Base-by-base conservation (phyloP, 371 early-diverging fungal genomes). In the Dichotomocladium elegans region DNA sequence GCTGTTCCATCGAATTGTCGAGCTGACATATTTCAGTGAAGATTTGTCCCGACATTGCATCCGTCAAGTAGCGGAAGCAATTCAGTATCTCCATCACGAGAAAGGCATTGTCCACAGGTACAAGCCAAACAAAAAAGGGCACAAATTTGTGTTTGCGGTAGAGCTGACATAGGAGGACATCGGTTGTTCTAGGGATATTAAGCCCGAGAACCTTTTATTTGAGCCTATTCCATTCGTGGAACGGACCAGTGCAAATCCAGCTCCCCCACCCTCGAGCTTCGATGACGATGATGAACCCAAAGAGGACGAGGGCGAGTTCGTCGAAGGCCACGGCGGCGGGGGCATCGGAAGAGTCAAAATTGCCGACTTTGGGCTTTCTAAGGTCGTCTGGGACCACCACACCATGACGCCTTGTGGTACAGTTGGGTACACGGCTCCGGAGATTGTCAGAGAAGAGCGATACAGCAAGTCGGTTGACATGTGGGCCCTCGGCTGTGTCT, bases 141-240 rank as follows among this genome's bases (percentile, higher is more conserved):
- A n/a, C n/a, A n/a, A n/a, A n/a, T 31, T 9, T 22, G n/a, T 15
- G 35, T 5, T 9, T 21, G 3, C 5, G 21, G 22, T 9, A 12
- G n/a, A n/a, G n/a, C n/a, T 41, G 93, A 92, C 43, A 92, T 92
- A 67, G 66, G 92, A n/a, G n/a, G n/a, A 26, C 92, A 89, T 54
- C 85, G 14, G n/a, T 30, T 27, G n/a, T 14, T 49, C 9, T 47
- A 70, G 84, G 49, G 98, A 98, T 65, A 90, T 98, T 57, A 99
- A 99, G 70, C 92, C 93, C 26, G 99, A 99, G 64, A 99, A 99
- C 68, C 80, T 93, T 54, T 68, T 96, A 17, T 91, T 87, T 66
- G 84, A 83, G 47, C 81, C 88, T 19, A 87, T 88, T 31, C 83
- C 83, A 0, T 70, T 82, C 17, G 69, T n/a, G 15, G 25, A 30